These are phyloP conservation scores for Aspergillus heteromorphus DNA, from an alignment of 495 filamentous ascomycete genomes.

Conservation along the genomic window DNA sequence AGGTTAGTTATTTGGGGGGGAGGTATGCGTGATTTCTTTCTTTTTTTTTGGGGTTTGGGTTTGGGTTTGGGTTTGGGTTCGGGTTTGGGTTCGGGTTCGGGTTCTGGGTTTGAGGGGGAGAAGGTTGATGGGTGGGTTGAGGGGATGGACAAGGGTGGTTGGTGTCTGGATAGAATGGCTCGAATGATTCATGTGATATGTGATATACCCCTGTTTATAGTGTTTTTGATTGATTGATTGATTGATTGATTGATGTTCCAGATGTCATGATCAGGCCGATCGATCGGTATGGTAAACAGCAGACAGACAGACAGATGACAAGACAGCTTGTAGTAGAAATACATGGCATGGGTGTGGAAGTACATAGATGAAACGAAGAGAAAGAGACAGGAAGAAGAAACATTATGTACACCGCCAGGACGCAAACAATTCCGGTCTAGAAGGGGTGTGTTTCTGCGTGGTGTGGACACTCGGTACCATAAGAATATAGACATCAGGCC, in stretches of 20 bases:
- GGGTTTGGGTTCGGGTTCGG: too few relatives aligned
- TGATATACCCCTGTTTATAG: constrained; percentile 9
- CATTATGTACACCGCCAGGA: constrained; percentile 38
- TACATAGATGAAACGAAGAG: constrained; percentile 19
- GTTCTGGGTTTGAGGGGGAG: not conserved
- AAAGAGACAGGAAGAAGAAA: constrained; percentile 8
- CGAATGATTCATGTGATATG: not conserved
- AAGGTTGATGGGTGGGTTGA: not conserved
- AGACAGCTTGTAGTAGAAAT: constrained; percentile 15
- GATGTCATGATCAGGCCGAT: not conserved
- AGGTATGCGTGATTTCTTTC: constrained; percentile 2
- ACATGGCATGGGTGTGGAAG: constrained; percentile 15
- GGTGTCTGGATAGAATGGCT: too few relatives aligned
- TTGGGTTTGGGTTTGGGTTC: constrained; percentile 3
- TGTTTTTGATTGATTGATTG: constrained; percentile 11
- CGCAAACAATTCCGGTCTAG: constrained; percentile 9
- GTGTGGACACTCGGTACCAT: too few relatives aligned
- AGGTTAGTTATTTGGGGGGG: constrained; percentile 33
- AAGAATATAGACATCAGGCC: too few relatives aligned
- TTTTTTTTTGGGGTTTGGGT: not conserved
- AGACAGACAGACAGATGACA: not conserved
- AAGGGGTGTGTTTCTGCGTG: not conserved
- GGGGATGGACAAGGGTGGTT: too few relatives aligned
- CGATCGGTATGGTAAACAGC: too few relatives aligned
- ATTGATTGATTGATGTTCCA: not conserved